Percentiles rank a stretch among this genome's conserved stretches.
These are phyloP conservation scores for Oryza punctata DNA, from an alignment of 176 grass and related monocot genomes.

Conservation along the genomic window DNA sequence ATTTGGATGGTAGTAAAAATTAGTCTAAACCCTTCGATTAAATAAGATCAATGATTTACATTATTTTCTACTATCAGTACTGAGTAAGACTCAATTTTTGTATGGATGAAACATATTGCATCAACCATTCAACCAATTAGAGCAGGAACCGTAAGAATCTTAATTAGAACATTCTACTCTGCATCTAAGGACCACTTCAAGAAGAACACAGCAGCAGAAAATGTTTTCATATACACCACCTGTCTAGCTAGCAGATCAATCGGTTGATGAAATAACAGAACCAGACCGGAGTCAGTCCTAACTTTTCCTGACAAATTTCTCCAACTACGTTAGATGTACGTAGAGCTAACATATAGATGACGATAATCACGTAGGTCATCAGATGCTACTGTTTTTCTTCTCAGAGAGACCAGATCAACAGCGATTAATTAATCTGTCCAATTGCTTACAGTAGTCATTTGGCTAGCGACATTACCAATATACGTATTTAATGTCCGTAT, in stretches of 20 bases:
- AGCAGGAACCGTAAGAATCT: background rate
- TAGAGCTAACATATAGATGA: background rate
- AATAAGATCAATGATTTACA: no score
- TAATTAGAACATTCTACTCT: background rate
- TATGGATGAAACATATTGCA: background rate
- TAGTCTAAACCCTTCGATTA: no score
- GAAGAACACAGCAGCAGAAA: background rate
- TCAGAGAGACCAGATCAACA: background rate
- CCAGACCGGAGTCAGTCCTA: background rate
- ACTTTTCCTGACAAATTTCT: background rate
- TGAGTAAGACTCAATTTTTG: no score
- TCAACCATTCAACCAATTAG: background rate
- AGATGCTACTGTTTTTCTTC: background rate
- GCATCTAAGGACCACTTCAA: background rate
- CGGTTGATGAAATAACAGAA: background rate
- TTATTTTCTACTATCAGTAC: no score
- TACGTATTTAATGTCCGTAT: background rate
- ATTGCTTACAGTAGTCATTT: constrained; percentile 17
- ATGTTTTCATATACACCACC: background rate
- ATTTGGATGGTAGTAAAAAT: no score
- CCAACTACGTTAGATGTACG: background rate
- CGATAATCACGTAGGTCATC: background rate
- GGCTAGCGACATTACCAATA: background rate
- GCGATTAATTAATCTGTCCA: background rate
- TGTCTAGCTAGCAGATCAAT: background rate